Evolutionary conservation across 2,329 filamentous ascomycete genomes (phyloP).

Genomic region (Cordyceps fumosorosea): DNA sequence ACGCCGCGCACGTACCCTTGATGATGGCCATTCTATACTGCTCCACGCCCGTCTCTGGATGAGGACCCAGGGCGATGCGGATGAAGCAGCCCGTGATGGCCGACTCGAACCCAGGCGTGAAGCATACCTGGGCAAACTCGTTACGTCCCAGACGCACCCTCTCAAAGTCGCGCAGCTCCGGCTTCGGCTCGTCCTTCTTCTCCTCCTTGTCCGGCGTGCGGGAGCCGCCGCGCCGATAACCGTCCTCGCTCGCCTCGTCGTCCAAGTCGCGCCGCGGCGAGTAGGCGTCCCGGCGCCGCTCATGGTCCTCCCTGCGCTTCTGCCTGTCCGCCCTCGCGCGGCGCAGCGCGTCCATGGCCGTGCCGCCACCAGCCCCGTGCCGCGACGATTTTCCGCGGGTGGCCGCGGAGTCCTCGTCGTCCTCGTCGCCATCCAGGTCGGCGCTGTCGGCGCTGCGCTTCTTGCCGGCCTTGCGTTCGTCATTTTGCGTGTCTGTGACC

Average conservation of each 20-base stretch:
- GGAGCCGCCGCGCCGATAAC: slow-evolving; percentile 50
- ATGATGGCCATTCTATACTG: slow-evolving; percentile 86
- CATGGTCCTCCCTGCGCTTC: slow-evolving; percentile 43
- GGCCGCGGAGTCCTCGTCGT: background rate
- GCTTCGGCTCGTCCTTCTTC: slow-evolving; percentile 58
- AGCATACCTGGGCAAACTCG: slow-evolving; percentile 86
- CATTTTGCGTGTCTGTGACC: slow-evolving; percentile 59
- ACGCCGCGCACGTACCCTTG: slow-evolving; percentile 53
- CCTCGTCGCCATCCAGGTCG: slow-evolving; percentile 65
- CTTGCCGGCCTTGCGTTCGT: slow-evolving; percentile 50
- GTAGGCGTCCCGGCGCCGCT: slow-evolving; percentile 51
- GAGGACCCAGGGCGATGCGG: slow-evolving; percentile 74
- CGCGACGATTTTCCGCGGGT: slow-evolving; percentile 60
- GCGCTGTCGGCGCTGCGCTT: slow-evolving; percentile 74
- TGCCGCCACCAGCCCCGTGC: slow-evolving; percentile 46
- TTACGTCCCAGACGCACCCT: slow-evolving; percentile 75
- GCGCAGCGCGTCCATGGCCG: slow-evolving; percentile 65
- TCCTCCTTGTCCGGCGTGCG: slow-evolving; percentile 52
- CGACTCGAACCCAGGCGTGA: slow-evolving; percentile 82
- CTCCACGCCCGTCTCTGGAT: slow-evolving; percentile 63
- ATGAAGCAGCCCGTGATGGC: slow-evolving; percentile 78
- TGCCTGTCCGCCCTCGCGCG: slow-evolving; percentile 57
- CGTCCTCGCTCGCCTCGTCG: slow-evolving; percentile 73
- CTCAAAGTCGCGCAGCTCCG: slow-evolving; percentile 75
- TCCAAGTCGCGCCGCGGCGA: slow-evolving; percentile 28